phyloP scores from a whole-genome alignment of 371 early-diverging fungal species.

The Lichtheimia hyalospora region DNA sequence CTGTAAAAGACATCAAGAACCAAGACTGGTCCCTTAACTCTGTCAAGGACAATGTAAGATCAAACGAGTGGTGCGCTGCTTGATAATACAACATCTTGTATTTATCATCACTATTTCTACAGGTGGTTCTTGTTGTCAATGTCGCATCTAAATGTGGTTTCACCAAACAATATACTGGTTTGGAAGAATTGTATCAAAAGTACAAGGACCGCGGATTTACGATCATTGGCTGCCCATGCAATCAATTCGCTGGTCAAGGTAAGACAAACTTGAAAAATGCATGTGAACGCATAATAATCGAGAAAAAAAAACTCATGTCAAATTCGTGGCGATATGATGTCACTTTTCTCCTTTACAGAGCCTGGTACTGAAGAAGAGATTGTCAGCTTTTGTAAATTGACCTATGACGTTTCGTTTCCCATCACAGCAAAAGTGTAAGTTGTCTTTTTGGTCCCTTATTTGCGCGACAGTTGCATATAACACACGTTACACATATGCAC shows the following conservation, averaged over 20 bases:
- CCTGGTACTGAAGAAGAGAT: conserved; percentile 66
- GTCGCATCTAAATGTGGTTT: conserved; percentile 96
- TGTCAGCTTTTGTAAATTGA: conserved; percentile 60
- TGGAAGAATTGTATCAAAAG: conserved; percentile 80
- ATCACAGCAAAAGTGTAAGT: conserved; percentile 78
- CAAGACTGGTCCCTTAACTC: conserved; percentile 40
- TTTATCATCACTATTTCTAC: background rate
- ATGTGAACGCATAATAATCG: too few relatives aligned
- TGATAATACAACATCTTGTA: background rate
- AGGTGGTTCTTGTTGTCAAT: conserved; percentile 91
- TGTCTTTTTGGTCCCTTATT: background rate
- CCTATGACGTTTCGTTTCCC: conserved; percentile 78
- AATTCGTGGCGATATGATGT: too few relatives aligned
- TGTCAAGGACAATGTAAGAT: conserved; percentile 40
- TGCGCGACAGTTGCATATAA: background rate
- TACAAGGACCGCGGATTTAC: conserved; percentile 78
- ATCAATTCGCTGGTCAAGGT: conserved; percentile 88
- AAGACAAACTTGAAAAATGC: background rate
- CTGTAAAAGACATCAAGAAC: conserved; percentile 42
- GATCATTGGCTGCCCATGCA: conserved; percentile 87
- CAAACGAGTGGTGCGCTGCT: too few relatives aligned
- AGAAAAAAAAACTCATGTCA: too few relatives aligned
- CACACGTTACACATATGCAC: background rate
- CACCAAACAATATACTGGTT: conserved; percentile 82
- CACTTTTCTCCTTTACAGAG: conserved; percentile 28